phyloP scores from a whole-genome alignment of 1,139 yeast species.

The Pichia sp. region DNA sequence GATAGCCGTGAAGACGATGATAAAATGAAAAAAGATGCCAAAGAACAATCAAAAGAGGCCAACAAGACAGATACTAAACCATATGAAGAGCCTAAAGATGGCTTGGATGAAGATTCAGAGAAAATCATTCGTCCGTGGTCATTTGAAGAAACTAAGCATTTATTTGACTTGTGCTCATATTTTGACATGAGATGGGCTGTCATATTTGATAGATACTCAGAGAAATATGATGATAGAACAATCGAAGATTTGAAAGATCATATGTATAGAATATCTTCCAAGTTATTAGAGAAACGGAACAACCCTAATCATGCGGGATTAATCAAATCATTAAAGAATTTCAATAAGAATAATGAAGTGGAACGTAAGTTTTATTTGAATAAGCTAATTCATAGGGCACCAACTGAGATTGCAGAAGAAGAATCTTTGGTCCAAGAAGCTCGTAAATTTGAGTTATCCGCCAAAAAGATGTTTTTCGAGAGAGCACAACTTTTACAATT shows the following conservation, averaged over 20 bases:
- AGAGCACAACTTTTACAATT: slow-evolving; percentile 71
- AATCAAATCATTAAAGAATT: slow-evolving; percentile 40
- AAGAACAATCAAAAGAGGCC: slow-evolving; percentile 7
- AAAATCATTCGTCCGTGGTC: slow-evolving; percentile 48
- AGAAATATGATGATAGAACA: slow-evolving; percentile 30
- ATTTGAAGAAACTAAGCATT: slow-evolving; percentile 65
- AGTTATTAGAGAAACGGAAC: slow-evolving; percentile 27
- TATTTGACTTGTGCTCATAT: slow-evolving; percentile 62
- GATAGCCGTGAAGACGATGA: neutral
- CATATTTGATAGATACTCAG: slow-evolving; percentile 61
- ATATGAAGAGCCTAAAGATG: neutral
- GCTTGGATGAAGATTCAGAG: slow-evolving; percentile 9
- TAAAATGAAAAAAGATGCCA: neutral
- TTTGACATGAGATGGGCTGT: slow-evolving; percentile 88
- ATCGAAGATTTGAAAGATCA: slow-evolving; percentile 80
- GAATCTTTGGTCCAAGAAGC: slow-evolving; percentile 92
- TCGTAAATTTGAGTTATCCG: slow-evolving; percentile 84
- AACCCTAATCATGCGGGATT: slow-evolving; percentile 40
- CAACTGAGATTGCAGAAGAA: slow-evolving; percentile 97
- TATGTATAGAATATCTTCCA: slow-evolving; percentile 55
- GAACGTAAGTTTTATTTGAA: slow-evolving; percentile 78
- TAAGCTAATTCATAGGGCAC: slow-evolving; percentile 70
- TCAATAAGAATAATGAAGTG: slow-evolving; percentile 57
- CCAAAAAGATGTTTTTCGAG: slow-evolving; percentile 80
- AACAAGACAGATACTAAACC: slow-evolving; percentile 8